phyloP scores from a whole-genome alignment of 129 eudicot genomes.

The Helianthus tuberosus region DNA sequence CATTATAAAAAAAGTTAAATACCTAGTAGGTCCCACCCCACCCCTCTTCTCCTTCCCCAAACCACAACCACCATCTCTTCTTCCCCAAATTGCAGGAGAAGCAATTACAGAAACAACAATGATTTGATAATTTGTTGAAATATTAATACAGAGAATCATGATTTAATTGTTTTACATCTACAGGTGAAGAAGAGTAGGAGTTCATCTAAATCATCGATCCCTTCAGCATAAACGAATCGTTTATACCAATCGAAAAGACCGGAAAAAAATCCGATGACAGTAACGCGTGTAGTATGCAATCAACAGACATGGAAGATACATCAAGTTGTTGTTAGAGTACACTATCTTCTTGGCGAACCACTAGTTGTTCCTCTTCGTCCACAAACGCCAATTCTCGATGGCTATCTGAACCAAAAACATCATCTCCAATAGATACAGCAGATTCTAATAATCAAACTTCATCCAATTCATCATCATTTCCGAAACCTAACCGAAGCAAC shows the following conservation, averaged over 20 bases:
- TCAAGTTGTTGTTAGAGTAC: conserved; percentile 27
- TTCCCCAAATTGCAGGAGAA: no score
- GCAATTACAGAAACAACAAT: no score
- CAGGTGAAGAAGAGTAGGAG: conserved; percentile 44
- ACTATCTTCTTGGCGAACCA: conserved; percentile 29
- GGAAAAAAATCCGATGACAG: conserved; percentile 3
- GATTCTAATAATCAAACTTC: conserved; percentile 10
- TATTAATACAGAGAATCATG: no score
- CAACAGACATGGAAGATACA: conserved; percentile 23
- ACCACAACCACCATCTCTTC: no score
- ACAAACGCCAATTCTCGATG: conserved; percentile 37
- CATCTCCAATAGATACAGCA: conserved; percentile 6
- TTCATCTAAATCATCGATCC: conserved; percentile 31
- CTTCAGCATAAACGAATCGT: conserved; percentile 16
- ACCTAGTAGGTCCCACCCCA: no score
- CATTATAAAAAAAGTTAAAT: no score
- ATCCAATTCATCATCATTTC: conserved; percentile 8
- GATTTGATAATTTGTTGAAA: no score
- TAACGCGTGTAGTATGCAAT: conserved; percentile 15
- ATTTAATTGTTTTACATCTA: not conserved
- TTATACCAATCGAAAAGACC: conserved; percentile 17
- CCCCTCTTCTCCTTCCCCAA: no score
- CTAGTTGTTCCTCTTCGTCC: conserved; percentile 34
- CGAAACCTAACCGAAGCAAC: conserved; percentile 12
- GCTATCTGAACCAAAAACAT: conserved; percentile 12